These are phyloP conservation scores for Ophiorrhiza pumila DNA, from an alignment of 257 asterid genomes.

Conservation along the genomic window DNA sequence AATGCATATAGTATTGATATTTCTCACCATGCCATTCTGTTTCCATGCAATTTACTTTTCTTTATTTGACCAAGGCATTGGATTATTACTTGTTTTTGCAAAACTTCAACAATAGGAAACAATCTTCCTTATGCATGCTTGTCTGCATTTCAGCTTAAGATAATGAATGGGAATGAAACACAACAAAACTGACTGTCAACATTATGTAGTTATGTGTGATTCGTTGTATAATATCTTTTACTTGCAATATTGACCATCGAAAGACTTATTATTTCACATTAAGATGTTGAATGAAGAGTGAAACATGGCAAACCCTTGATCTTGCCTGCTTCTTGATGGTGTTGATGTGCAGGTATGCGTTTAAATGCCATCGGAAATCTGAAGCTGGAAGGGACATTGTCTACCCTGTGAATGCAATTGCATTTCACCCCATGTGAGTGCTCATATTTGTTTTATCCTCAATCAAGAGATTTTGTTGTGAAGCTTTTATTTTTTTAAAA, in stretches of 20 bases:
- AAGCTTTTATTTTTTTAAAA: background rate
- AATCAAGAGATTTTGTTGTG: background rate
- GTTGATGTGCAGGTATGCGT: conserved; percentile 65
- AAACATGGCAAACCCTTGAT: background rate
- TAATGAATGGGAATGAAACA: background rate
- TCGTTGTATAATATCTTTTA: background rate
- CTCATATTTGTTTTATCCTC: background rate
- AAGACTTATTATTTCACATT: background rate
- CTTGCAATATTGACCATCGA: background rate
- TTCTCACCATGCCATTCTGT: background rate
- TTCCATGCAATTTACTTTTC: background rate
- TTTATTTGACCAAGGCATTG: background rate
- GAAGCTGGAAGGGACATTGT: conserved; percentile 85
- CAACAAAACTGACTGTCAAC: background rate
- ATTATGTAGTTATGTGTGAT: background rate
- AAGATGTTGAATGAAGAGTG: background rate
- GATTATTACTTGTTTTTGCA: background rate
- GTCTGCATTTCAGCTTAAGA: background rate
- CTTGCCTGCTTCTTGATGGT: conserved; percentile 1
- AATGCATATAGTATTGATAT: background rate
- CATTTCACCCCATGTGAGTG: conserved; percentile 86
- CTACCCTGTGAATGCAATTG: conserved; percentile 88
- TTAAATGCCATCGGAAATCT: conserved; percentile 83
- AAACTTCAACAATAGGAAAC: background rate
- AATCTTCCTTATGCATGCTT: background rate